phyloP scores from a whole-genome alignment of 305 asterid species.

The Euphrasia arctica region DNA sequence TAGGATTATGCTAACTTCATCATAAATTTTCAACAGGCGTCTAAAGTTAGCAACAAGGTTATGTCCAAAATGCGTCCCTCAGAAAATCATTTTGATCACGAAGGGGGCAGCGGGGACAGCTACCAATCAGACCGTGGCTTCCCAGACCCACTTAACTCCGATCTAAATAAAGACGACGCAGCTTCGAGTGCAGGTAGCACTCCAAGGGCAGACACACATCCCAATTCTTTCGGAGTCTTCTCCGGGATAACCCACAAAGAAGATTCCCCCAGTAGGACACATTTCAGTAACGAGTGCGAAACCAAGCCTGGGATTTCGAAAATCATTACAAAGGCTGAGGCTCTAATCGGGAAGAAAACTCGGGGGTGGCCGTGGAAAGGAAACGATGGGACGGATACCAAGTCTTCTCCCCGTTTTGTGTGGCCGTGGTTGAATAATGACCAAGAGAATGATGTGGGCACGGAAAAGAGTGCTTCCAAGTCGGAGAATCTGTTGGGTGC shows the following conservation, averaged over 20 bases:
- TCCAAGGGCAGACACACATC: slow-evolving; percentile 64
- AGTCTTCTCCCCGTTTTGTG: slow-evolving; percentile 55
- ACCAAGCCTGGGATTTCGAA: slow-evolving; percentile 63
- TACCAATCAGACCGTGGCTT: slow-evolving; percentile 45
- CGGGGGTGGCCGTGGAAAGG: slow-evolving; percentile 89
- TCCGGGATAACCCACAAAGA: slow-evolving; percentile 43
- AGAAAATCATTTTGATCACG: slow-evolving; percentile 46
- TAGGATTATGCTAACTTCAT: slow-evolving; percentile 32
- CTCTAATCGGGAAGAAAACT: slow-evolving; percentile 67
- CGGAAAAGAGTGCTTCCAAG: slow-evolving; percentile 41
- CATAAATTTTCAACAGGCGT: slow-evolving; percentile 44
- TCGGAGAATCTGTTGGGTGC: slow-evolving; percentile 38
- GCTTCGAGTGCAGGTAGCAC: slow-evolving; percentile 80
- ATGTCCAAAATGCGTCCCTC: slow-evolving; percentile 59
- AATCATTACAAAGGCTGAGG: slow-evolving; percentile 74
- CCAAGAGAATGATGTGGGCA: slow-evolving; percentile 45
- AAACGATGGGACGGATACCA: slow-evolving; percentile 53
- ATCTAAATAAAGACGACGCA: slow-evolving; percentile 69
- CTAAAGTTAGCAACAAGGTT: slow-evolving; percentile 72
- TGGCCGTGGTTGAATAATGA: slow-evolving; percentile 76
- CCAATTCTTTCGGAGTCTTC: slow-evolving; percentile 56
- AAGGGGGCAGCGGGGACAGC: slow-evolving; percentile 58
- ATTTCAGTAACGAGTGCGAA: slow-evolving; percentile 70
- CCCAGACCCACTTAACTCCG: slow-evolving; percentile 40
- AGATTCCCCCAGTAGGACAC: slow-evolving; percentile 44